phyloP scores from a whole-genome alignment of 2,329 filamentous ascomycete species.

The Beauveria caledonica region DNA sequence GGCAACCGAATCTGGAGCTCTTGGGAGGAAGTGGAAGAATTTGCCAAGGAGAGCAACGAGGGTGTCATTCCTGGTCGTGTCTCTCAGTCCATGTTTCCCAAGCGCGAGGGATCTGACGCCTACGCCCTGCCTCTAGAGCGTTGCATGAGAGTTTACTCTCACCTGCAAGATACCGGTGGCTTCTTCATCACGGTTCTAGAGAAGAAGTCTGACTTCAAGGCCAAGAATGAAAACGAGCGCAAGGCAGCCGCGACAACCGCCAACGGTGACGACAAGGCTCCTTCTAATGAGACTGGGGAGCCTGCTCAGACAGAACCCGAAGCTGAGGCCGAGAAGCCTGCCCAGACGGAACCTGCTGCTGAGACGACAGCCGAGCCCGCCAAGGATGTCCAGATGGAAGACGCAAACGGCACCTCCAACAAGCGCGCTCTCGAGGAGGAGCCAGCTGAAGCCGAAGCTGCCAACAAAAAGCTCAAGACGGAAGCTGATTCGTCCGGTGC shows the following conservation, averaged over 20 bases:
- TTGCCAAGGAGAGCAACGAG: conserved; percentile 49
- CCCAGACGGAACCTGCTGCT: conserved; percentile 17
- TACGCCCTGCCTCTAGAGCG: conserved; percentile 70
- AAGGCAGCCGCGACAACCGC: conserved; percentile 23
- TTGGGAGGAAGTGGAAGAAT: conserved; percentile 73
- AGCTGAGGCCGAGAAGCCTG: conserved; percentile 17
- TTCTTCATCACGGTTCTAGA: conserved; percentile 97
- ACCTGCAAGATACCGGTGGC: conserved; percentile 90
- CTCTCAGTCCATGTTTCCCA: conserved; percentile 76
- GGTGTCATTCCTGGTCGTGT: conserved; percentile 57
- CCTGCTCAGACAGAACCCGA: conserved; percentile 23
- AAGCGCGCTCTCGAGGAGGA: conserved; percentile 30
- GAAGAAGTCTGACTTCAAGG: conserved; percentile 80
- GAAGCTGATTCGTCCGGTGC: conserved; percentile 18
- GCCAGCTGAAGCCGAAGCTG: conserved; percentile 27
- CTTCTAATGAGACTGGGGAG: conserved; percentile 23
- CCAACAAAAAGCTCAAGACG: conserved; percentile 42
- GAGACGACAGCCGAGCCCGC: conserved; percentile 16
- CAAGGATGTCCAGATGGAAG: conserved; percentile 23
- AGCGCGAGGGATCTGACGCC: conserved; percentile 42
- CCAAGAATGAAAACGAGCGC: conserved; percentile 57
- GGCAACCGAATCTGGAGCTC: conserved; percentile 67
- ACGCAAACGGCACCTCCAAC: conserved; percentile 18
- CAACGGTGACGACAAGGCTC: conserved; percentile 14
- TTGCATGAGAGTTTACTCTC: conserved; percentile 90